Percentiles rank a stretch among this genome's conserved stretches.
phyloP scores from a whole-genome alignment of 805 yeast genomes.

The Hanseniaspora nectarophila region DNA sequence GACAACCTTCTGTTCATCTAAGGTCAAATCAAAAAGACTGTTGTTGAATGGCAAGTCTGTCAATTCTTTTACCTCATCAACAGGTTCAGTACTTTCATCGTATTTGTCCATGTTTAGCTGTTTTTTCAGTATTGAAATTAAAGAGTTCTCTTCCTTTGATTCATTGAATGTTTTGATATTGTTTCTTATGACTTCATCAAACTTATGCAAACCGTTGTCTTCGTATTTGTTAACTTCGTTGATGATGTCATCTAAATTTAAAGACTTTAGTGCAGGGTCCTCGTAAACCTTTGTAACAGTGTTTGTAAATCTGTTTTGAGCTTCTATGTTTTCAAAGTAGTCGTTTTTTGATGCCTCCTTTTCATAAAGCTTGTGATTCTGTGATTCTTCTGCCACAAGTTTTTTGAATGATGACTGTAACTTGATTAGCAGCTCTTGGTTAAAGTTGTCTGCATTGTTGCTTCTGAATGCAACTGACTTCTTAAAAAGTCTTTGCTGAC shows the following conservation, averaged over 20 bases:
- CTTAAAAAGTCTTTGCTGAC: neutral
- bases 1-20: neutral
- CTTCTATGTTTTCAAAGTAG: neutral
- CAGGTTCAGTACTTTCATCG: too few species aligned
- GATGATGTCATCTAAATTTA: neutral
- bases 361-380: neutral
- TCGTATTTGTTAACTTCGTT: neutral
- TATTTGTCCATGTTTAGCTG: neutral
- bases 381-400: neutral
- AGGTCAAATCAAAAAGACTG: neutral
- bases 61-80: too few species aligned
- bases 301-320: neutral
- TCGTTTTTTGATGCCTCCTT: too few species aligned
- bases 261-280: neutral
- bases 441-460: neutral
- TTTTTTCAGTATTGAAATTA: neutral
- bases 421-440: neutral
- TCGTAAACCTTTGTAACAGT: neutral
- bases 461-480: neutral
- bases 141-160: neutral
- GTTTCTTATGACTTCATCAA: too few species aligned
- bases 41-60: neutral
- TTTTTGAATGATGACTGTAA: neutral
- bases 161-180: too few species aligned
- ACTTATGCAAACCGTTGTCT: too few species aligned